A percentile compares a stretch with the other conserved stretches of the same genome.
Evolutionary conservation across 2,329 filamentous ascomycete species (phyloP).

Genomic region (Helminthosporium solani): DNA sequence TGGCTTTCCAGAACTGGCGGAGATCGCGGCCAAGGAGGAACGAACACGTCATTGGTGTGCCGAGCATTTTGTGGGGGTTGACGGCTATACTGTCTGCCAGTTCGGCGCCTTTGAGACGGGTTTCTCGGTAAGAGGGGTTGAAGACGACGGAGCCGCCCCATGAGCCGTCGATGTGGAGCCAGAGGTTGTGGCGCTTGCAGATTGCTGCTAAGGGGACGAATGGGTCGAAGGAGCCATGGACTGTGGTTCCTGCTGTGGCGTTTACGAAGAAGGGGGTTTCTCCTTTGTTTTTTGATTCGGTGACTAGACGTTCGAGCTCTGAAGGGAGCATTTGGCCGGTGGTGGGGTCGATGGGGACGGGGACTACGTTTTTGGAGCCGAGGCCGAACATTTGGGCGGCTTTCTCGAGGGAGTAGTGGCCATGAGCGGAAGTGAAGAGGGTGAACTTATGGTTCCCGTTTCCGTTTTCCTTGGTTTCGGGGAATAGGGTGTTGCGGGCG

Average conservation of each 20-base stretch:
- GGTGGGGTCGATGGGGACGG: conserved; percentile 68
- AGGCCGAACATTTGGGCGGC: conserved; percentile 89
- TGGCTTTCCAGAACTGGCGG: conserved; percentile 74
- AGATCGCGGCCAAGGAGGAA: conserved; percentile 82
- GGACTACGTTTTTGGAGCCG: conserved; percentile 70
- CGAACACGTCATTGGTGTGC: conserved; percentile 84
- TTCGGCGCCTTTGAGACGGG: conserved; percentile 68
- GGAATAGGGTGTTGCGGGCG: conserved; percentile 82
- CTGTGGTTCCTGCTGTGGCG: conserved; percentile 91
- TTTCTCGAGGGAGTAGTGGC: conserved; percentile 94
- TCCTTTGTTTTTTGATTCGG: conserved; percentile 63
- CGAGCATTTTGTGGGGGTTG: conserved; percentile 98
- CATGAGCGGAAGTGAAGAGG: conserved; percentile 84
- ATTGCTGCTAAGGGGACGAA: conserved; percentile 69
- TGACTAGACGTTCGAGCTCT: conserved; percentile 64
- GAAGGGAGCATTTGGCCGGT: conserved; percentile 69
- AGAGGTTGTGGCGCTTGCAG: conserved; percentile 71
- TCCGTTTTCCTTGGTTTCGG: conserved; percentile 71
- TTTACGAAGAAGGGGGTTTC: conserved; percentile 93
- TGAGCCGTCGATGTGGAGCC: conserved; percentile 89
- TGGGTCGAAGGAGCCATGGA: conserved; percentile 85
- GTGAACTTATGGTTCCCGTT: conserved; percentile 67
- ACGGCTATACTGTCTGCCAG: conserved; percentile 80
- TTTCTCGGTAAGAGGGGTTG: conserved; percentile 54
- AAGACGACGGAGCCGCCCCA: conserved; percentile 90